Base-by-base conservation (phyloP, 257 asterid species). In the Solanum lycopersicoides region DNA sequence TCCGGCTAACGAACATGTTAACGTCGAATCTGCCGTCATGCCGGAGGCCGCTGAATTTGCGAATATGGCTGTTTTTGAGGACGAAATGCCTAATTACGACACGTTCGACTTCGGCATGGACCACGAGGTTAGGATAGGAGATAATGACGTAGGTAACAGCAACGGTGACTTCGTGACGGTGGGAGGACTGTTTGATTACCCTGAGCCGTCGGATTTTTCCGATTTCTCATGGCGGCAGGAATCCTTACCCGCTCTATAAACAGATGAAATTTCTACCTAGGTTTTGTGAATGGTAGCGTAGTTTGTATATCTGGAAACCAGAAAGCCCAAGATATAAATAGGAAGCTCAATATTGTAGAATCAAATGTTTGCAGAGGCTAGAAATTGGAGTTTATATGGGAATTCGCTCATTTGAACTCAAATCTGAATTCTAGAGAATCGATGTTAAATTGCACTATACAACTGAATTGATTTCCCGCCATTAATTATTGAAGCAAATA, bases 171-270 rank as follows among this genome's bases (percentile, higher is more conserved):
- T 84, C 21, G 91, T 88, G 53, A 71, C 91, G 3, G 88, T 91
- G 2, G 91, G 76, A 28, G 93, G 89, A 16, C n/a, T 91, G 44
- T 91, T 92, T 60, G 93, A 91, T 77, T 86, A 84, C 25, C 23
- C 86, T 15, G 92, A 92, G 14, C 53, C 73, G 37, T 75, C 88
- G 21, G 93, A 88, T 15, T 86, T 86, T 72, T 77, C 91, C 45
- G 93, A 88, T 6, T 50, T 83, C 9, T 71, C 85, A 15, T 90
- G 91, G 90, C 89, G 84, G 80, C 89, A 90, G 72, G 93, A 91
- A 34, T 90, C 93, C 0, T 89, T 87, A 39, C 88, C 92, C 2
- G 94, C 94, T 60, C 18, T 89, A 71, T 91, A 42, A 87, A 75
- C 23, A 7, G 35, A 79, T 45, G 84, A 79, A 44, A 44, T 21